Conservation (phyloP, 1,139 yeast species). For the Wickerhamomyces sp. region DNA sequence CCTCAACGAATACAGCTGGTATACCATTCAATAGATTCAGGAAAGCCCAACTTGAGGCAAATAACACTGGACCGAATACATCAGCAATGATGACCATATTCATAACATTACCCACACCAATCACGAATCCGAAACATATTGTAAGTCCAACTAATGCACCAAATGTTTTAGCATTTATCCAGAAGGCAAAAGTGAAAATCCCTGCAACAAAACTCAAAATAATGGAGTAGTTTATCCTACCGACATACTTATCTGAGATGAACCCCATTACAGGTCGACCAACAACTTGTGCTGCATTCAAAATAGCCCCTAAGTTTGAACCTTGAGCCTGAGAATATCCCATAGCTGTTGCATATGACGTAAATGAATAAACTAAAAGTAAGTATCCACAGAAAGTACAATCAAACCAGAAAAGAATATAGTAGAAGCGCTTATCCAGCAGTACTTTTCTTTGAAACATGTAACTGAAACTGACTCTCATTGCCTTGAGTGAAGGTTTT, state of each 20-base stretch:
- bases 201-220: constrained; percentile 20
- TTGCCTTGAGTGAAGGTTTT: constrained; percentile 9
- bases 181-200: constrained; percentile 34
- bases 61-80: constrained; percentile 37
- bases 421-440: constrained; percentile 5
- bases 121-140: constrained; percentile 47
- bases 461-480: background rate
- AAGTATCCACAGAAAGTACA: constrained; percentile 51
- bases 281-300: constrained; percentile 58
- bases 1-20: constrained; percentile 39
- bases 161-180: constrained; percentile 50
- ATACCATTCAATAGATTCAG: constrained; percentile 42
- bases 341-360: constrained; percentile 54
- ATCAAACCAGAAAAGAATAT: constrained; percentile 49
- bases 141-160: constrained; percentile 35
- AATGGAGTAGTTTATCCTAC: constrained; percentile 48
- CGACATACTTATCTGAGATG: constrained; percentile 45
- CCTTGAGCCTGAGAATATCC: constrained; percentile 54
- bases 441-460: constrained; percentile 7
- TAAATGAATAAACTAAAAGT: constrained; percentile 51
- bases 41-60: constrained; percentile 56
- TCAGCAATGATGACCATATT: constrained; percentile 56
- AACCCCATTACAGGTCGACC: constrained; percentile 64
- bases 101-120: constrained; percentile 62
- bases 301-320: constrained; percentile 50